phyloP scores from a whole-genome alignment of 306 rosid species.

The Inga leiocalycina region DNA sequence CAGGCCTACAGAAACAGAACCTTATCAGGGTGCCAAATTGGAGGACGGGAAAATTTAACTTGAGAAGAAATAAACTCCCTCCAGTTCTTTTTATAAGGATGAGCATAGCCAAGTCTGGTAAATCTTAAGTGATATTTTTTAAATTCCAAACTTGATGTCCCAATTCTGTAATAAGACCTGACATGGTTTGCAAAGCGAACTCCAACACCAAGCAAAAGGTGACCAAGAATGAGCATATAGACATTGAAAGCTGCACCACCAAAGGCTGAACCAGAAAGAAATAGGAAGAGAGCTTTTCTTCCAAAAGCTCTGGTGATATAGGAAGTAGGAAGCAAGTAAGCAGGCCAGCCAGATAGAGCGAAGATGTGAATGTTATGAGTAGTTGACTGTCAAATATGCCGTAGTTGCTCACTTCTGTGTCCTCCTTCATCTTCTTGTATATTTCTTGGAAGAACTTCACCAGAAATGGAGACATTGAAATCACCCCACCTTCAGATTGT shows the following conservation, averaged over 20 bases:
- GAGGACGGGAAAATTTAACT: not conserved
- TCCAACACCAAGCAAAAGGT: not conserved
- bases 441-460: not conserved
- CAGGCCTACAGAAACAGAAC: not conserved
- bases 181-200: not conserved
- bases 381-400: conserved; percentile 1
- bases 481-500: not conserved
- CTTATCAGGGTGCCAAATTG: not conserved
- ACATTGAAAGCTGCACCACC: not conserved
- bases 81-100: too few species aligned
- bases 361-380: not conserved
- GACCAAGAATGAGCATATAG: not conserved
- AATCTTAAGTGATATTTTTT: not conserved
- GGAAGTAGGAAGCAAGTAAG: not conserved
- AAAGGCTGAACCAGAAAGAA: not conserved
- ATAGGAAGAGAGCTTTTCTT: not conserved
- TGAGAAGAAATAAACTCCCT: not conserved
- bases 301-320: not conserved
- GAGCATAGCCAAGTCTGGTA: not conserved
- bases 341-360: not conserved
- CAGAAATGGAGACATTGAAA: not conserved
- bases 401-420: not conserved
- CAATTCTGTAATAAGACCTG: too few species aligned
- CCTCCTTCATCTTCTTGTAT: not conserved
- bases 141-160: too few species aligned